Percentiles rank a stretch among this genome's conserved stretches.
phyloP scores from a whole-genome alignment of 108 stramenopile genomes.

The Epithemia pelagica region DNA sequence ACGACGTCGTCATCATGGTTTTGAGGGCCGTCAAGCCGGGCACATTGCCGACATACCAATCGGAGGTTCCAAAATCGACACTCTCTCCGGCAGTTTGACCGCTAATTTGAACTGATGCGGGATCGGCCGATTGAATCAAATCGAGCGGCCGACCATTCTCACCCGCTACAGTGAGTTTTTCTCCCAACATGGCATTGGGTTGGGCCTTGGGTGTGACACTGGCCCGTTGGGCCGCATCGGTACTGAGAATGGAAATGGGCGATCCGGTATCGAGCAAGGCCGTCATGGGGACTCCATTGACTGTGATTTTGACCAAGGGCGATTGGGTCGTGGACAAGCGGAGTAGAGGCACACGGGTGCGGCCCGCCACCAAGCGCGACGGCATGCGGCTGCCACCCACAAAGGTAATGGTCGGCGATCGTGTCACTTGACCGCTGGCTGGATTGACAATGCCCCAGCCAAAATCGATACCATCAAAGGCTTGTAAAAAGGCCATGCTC shows the following conservation, averaged over 20 bases:
- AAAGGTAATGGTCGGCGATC: slow-evolving; percentile 26
- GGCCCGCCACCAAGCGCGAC: slow-evolving; percentile 17
- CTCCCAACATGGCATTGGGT: slow-evolving; percentile 27
- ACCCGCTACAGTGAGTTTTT: slow-evolving; percentile 45
- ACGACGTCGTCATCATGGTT: slow-evolving; percentile 9
- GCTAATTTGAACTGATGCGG: slow-evolving; percentile 13
- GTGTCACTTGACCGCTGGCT: neutral
- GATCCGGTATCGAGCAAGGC: slow-evolving; percentile 80
- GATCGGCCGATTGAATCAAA: slow-evolving; percentile 33
- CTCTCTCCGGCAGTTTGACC: slow-evolving; percentile 9
- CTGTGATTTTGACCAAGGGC: slow-evolving; percentile 38
- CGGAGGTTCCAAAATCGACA: slow-evolving; percentile 21
- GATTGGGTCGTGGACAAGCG: slow-evolving; percentile 43
- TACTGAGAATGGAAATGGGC: slow-evolving; percentile 68
- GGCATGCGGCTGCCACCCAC: slow-evolving; percentile 17
- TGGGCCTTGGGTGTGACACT: slow-evolving; percentile 29
- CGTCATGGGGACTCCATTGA: slow-evolving; percentile 55
- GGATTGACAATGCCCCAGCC: slow-evolving; percentile 32
- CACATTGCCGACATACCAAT: slow-evolving; percentile 64
- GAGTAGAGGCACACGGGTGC: slow-evolving; percentile 35
- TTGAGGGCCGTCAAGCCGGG: slow-evolving; percentile 68
- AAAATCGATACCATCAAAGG: slow-evolving; percentile 72
- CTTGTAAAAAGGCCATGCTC: slow-evolving; percentile 55
- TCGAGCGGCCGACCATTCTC: slow-evolving; percentile 35
- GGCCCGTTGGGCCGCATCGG: slow-evolving; percentile 48